phyloP scores from a whole-genome alignment of 371 early-diverging fungal species.

The Haplosporangium sp. region DNA sequence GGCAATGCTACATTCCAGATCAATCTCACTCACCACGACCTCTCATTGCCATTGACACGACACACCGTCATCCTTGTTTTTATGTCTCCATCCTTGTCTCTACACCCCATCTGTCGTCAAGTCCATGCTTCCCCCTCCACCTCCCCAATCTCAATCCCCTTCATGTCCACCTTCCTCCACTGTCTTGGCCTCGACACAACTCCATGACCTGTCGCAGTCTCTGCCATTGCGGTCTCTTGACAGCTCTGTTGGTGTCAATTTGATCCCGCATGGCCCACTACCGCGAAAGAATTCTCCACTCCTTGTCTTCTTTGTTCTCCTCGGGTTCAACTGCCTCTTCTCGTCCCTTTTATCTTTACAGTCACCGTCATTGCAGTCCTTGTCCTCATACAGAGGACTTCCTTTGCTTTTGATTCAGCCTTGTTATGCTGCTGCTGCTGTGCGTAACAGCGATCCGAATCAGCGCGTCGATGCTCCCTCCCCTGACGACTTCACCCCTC shows the following conservation, averaged over 20 bases:
- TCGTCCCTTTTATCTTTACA: slow-evolving; percentile 10
- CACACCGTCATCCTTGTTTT: too few relatives aligned
- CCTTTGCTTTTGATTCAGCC: slow-evolving; percentile 15
- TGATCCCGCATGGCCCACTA: neutral
- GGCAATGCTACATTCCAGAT: neutral
- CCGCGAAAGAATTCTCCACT: neutral
- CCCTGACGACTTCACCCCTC: slow-evolving; percentile 23
- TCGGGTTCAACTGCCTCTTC: slow-evolving; percentile 22
- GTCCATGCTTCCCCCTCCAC: slow-evolving; percentile 1
- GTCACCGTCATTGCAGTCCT: neutral
- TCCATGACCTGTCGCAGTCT: too few relatives aligned
- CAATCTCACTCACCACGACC: too few relatives aligned
- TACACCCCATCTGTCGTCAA: too few relatives aligned
- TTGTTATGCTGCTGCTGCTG: slow-evolving; percentile 13
- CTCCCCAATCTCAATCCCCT: neutral
- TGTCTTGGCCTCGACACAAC: neutral
- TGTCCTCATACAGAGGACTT: neutral
- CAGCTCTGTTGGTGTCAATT: neutral
- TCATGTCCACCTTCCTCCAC: neutral
- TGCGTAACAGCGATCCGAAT: slow-evolving; percentile 11
- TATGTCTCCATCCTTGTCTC: neutral
- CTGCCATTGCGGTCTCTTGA: too few relatives aligned
- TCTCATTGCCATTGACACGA: too few relatives aligned
- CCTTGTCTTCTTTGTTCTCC: slow-evolving; percentile 22
- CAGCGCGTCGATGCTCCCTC: slow-evolving; percentile 52